Conservation (phyloP, 768 basidiomycete genomes). For the Stropharia rugosoannulata region DNA sequence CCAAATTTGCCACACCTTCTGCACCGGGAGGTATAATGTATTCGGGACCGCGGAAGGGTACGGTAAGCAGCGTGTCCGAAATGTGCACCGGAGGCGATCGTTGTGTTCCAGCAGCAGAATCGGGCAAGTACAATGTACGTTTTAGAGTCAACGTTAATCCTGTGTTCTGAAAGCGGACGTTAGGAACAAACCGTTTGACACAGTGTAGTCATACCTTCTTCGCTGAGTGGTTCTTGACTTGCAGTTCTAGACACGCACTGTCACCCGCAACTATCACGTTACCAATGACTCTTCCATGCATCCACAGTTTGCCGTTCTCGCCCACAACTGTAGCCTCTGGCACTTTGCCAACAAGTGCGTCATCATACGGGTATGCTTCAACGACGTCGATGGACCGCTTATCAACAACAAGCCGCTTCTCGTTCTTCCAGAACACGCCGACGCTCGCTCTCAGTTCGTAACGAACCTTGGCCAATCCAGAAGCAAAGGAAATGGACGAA, state of each 20-base stretch:
- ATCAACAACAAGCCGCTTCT: slow-evolving; percentile 65
- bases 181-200: slow-evolving; percentile 5
- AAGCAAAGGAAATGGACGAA: slow-evolving; percentile 69
- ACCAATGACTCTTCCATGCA: slow-evolving; percentile 64
- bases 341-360: slow-evolving; percentile 32
- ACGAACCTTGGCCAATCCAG: slow-evolving; percentile 62
- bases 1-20: slow-evolving; percentile 78
- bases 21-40: slow-evolving; percentile 71
- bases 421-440: slow-evolving; percentile 74
- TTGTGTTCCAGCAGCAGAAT: slow-evolving; percentile 37
- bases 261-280: slow-evolving; percentile 66
- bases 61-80: slow-evolving; percentile 65
- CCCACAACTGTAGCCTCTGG: slow-evolving; percentile 65
- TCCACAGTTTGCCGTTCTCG: slow-evolving; percentile 80
- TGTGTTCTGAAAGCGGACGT: slow-evolving; percentile 50
- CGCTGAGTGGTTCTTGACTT: slow-evolving; percentile 78
- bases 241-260: slow-evolving; percentile 69
- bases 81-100: slow-evolving; percentile 45
- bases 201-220: slow-evolving; percentile 58
- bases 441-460: slow-evolving; percentile 77
- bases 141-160: slow-evolving; percentile 61
- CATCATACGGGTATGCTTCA: slow-evolving; percentile 43
- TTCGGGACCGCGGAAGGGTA: slow-evolving; percentile 73
- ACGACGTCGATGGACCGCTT: slow-evolving; percentile 63
- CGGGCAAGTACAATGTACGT: slow-evolving; percentile 59